Evolutionary conservation across 1,284 basidiomycete species (phyloP), one percentile per base, ranked within the genome.

Genomic region (Afroboletus lepidellus): DNA sequence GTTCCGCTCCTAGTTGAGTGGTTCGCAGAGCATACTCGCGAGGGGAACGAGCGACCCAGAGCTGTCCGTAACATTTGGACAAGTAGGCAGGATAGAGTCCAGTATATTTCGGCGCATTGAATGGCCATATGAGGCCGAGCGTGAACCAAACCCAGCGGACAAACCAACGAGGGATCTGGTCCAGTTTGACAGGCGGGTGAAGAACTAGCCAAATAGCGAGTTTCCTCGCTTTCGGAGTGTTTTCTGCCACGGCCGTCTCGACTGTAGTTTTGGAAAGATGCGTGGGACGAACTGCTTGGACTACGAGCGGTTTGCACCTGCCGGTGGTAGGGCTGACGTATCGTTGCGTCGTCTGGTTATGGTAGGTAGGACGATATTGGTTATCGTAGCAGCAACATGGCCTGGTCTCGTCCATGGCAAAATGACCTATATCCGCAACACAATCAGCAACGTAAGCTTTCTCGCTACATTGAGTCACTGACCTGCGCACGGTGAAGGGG

Each of bases 271-370:
- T n/a, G n/a, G n/a, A n/a, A n/a, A n/a, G n/a, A n/a, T n/a, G n/a
- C n/a, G n/a, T n/a, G n/a, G n/a, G n/a, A n/a, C n/a, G 48, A 24
- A 64, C 48, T 16, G 59, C 57, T 41, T 69, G 66, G n/a, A 69
- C 50, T 16, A 30, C 0, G 16, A 67, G 65, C 12, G 18, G 53
- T 43, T 20, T 67, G 25, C 63, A 69, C 43, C 8, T 61, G 29
- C 64, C 63, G 6, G 54, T 57, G 15, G 46, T 48, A 16, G 61
- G 43, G n/a, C 63, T 67, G 45, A 63, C 33, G 20, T 62, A 69
- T 55, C 63, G 55, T 20, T 57, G 51, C 29, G 36, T 48, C 24
- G n/a, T 5, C 2, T 56, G n/a, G n/a, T n/a, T 53, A 15, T 69
- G 66, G 21, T 18, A 33, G 2, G 21, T 54, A 9, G 34, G 42